Conservation (phyloP, 345 rosid genomes). For the Lepidium africanum region DNA sequence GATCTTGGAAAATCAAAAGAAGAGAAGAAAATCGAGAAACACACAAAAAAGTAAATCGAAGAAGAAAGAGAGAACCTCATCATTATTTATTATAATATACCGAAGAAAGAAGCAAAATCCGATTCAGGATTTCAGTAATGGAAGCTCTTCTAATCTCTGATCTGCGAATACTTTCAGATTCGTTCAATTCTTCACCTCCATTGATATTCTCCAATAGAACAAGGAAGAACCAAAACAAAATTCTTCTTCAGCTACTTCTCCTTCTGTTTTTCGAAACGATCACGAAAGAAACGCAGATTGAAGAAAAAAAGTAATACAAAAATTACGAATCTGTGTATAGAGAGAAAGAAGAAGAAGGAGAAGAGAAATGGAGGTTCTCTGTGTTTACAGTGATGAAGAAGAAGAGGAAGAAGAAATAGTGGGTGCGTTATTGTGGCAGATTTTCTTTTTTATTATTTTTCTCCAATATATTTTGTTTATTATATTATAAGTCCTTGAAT, state of each 20-base stretch:
- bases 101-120: neutral
- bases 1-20: neutral
- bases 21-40: too few relatives aligned
- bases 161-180: neutral
- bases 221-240: neutral
- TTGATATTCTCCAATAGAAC: neutral
- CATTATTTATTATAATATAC: slow-evolving; percentile 19
- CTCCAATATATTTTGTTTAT: neutral
- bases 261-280: neutral
- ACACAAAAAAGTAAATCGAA: neutral
- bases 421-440: slow-evolving; percentile 22
- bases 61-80: slow-evolving; percentile 28
- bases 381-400: slow-evolving; percentile 14
- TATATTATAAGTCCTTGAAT: neutral
- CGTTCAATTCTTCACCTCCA: slow-evolving; percentile 8
- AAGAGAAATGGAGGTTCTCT: neutral
- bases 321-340: neutral
- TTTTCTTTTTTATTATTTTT: neutral
- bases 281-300: neutral
- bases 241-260: neutral
- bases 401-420: slow-evolving; percentile 18
- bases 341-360: neutral
- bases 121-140: neutral
- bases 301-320: neutral
- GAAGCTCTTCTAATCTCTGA: neutral